phyloP scores from a whole-genome alignment of 2,329 filamentous ascomycete species.

The Aspergillus puulaauensis region DNA sequence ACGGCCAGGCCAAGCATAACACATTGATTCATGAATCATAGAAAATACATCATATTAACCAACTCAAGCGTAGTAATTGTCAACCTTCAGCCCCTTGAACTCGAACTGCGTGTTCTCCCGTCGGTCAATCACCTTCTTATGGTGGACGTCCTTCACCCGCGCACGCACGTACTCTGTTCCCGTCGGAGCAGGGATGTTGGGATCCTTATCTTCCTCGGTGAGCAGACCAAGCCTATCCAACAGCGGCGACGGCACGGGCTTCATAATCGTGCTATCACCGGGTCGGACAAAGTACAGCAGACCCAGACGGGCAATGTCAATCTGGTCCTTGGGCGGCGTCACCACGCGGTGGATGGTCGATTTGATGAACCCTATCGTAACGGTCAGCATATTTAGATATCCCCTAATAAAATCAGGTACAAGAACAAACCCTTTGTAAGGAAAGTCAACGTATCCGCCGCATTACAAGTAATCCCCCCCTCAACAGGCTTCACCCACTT shows the following conservation, averaged over 20 bases:
- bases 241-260: conserved; percentile 27
- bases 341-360: conserved; percentile 47
- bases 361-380: conserved; percentile 37
- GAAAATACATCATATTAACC: not conserved
- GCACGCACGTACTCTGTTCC: conserved; percentile 50
- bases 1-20: too few relatives aligned
- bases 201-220: conserved; percentile 10
- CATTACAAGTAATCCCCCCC: conserved; percentile 53
- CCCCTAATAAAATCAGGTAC: too few relatives aligned
- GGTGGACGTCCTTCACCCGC: conserved; percentile 48
- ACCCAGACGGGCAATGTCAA: conserved; percentile 36
- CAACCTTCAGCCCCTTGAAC: conserved; percentile 43
- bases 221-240: conserved; percentile 32
- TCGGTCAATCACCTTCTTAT: conserved; percentile 46
- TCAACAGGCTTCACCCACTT: conserved; percentile 52
- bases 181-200: conserved; percentile 30
- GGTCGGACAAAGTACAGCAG: conserved; percentile 47
- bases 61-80: conserved; percentile 33
- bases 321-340: conserved; percentile 47
- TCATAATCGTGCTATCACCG: conserved; percentile 28
- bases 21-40: too few relatives aligned
- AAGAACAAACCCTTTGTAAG: conserved; percentile 44
- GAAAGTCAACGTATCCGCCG: conserved; percentile 50
- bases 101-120: conserved; percentile 47
- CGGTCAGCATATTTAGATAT: not conserved